Base-by-base conservation (phyloP, 2,329 filamentous ascomycete genomes). In the Thielaviopsis musarum region DNA sequence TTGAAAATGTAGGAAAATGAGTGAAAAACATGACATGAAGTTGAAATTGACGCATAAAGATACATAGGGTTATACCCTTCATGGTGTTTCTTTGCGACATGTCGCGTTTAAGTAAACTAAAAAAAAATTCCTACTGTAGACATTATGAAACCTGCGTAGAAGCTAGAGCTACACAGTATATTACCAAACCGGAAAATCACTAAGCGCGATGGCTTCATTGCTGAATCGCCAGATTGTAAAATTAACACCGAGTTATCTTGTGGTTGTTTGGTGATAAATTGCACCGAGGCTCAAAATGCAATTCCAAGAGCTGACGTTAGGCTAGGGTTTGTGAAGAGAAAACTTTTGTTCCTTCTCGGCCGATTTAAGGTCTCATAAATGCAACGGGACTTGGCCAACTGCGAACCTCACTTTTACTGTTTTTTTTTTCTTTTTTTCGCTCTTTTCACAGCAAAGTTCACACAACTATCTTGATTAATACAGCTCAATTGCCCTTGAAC, bases 281-380 rank as follows among this genome's bases (percentile, higher is more conserved):
- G 38, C 10, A n/a, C 17, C 3, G 15, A n/a, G 17, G 38, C 4
- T 45, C 17, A 45, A n/a, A n/a, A 17, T 15, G 13, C 10, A n/a
- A 45, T 45, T 45, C 3, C 38, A 54, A 54, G 52, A 54, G 26
- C 30, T 28, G 52, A 54, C 52, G 52, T 54, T 54, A n/a, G 9
- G 15, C 26, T 17, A 30, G 17, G 26, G 24, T 54, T 54, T 30
- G 3, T 45, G 38, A n/a, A n/a, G 17, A n/a, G 24, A 22, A 17
- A 54, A 24, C 52, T 54, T 34, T 34, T 34, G 30, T 54, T 54
- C 52, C 52, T 54, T 54, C 45, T 58, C 56, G 56, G 34, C 49
- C 49, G 56, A 58, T 41, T 41, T 34, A 52, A 34, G 34, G 38
- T 45, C 38, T 45, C 38, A n/a, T 5, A 45, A 45, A 17, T 45